Evolutionary conservation across 192 early-diverging fungal genomes (phyloP), one percentile per base, ranked within the genome.

Genomic region (Backusella luteola): DNA sequence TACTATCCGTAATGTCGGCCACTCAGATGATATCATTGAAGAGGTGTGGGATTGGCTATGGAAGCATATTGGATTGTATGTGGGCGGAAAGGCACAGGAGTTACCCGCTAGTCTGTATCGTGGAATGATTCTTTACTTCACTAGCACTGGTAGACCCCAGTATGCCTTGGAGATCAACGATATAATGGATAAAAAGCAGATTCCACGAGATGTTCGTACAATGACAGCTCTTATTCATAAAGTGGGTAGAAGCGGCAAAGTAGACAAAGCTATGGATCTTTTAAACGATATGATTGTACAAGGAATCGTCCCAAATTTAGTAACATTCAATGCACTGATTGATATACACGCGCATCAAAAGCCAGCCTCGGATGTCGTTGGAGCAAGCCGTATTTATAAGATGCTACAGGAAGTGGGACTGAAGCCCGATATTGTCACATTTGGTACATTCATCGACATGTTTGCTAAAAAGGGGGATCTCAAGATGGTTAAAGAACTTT

Each of bases 381-480:
- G 85, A 4, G 84, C 84, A 2, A 77, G 71, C 59, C 53, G 74
- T 35, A 75, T 84, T 29, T 90, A 84, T 71, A 73, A 73, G 0
- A 78, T 73, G 23, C 81, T 90, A 81, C 19, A 80, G 2, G 74
- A 72, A 38, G 63, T 79, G 17, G 76, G 76, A 1, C 69, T 85
- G 6, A 11, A 52, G 26, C 89, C 89, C 2, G 83, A 87, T 74
- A 73, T 78, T 52, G 74, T 78, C 8, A 88, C 84, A 1, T 88
- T 84, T 63, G 85, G 85, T 46, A 85, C 84, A 8, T 75, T 90
- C 19, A 85, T 90, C 34, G 80, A 81, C 34, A 76, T 90, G 73
- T 85, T 81, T 74, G 86, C 84, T 4, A 67, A 81, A n/a, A 67
- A 82, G 59, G 82, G 82, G 1, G 87, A 87, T 52, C 11, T 80